Conservation (phyloP, 2,329 filamentous ascomycete species). For the Colletotrichum sp. region DNA sequence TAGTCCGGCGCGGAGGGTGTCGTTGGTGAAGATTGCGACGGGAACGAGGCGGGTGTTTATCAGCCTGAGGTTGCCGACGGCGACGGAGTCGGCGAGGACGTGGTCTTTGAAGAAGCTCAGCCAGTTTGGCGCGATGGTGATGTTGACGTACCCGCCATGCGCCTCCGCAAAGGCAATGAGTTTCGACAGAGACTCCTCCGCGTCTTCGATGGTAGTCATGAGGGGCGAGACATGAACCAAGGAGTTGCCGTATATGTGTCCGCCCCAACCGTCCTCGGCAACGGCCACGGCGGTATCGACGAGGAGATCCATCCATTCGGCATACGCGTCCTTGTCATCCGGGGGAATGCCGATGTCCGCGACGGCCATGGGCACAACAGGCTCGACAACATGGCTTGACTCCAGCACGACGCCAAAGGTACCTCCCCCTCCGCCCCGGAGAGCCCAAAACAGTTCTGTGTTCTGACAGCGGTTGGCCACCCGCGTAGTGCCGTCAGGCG, state of each 20-base stretch:
- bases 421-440: background rate
- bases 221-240: fast-evolving
- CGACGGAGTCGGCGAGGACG: background rate
- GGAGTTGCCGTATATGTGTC: background rate
- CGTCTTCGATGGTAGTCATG: background rate
- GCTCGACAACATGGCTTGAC: background rate
- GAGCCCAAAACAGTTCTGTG: background rate
- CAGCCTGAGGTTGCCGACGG: background rate
- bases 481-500: background rate
- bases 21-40: background rate
- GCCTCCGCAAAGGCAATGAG: background rate
- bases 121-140: background rate
- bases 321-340: fast-evolving
- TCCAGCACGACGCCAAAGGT: background rate
- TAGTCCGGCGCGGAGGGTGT: background rate
- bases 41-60: background rate
- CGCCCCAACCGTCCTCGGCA: background rate
- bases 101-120: background rate
- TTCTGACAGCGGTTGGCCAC: background rate
- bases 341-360: background rate
- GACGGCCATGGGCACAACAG: background rate
- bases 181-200: background rate
- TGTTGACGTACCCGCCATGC: background rate
- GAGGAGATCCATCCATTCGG: fast-evolving
- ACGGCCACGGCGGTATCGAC: fast-evolving